A percentile compares a stretch with the other conserved stretches of the same genome.
Evolutionary conservation across 140 eudicot genomes (phyloP).

Genomic region (Stevia rebaudiana): DNA sequence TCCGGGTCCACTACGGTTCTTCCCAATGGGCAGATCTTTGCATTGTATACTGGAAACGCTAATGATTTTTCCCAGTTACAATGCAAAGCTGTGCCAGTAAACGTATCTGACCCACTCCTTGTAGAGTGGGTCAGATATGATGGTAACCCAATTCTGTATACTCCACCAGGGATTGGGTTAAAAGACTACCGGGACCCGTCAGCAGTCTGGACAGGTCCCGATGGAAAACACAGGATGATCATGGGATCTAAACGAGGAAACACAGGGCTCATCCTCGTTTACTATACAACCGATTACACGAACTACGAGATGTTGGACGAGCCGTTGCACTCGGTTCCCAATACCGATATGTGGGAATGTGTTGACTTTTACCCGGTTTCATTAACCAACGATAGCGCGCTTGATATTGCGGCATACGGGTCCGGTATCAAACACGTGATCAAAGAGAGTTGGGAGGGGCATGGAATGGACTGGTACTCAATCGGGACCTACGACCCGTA

Average conservation of each 20-base stretch:
- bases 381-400: conserved; percentile 27
- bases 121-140: conserved; percentile 50
- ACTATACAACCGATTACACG: conserved; percentile 39
- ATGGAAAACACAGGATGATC: conserved; percentile 40
- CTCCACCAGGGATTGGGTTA: conserved; percentile 45
- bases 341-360: conserved; percentile 68
- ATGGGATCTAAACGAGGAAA: conserved; percentile 40
- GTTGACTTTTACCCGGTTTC: conserved; percentile 56
- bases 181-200: conserved; percentile 54
- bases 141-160: conserved; percentile 40
- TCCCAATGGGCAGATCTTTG: conserved; percentile 42
- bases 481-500: conserved; percentile 45
- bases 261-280: conserved; percentile 39
- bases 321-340: conserved; percentile 42
- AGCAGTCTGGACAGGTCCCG: conserved; percentile 48
- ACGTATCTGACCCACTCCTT: conserved; percentile 53
- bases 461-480: conserved; percentile 40
- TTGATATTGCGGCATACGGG: conserved; percentile 44
- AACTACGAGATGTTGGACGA: conserved; percentile 30
- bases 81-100: conserved; percentile 43
- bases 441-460: conserved; percentile 54
- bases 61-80: conserved; percentile 38
- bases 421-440: conserved; percentile 47
- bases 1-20: conserved; percentile 51
- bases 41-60: conserved; percentile 50